A percentile compares a stretch with the other conserved stretches of the same genome.
Conservation (phyloP, 2,329 filamentous ascomycete species). For the Penicillium sp. region DNA sequence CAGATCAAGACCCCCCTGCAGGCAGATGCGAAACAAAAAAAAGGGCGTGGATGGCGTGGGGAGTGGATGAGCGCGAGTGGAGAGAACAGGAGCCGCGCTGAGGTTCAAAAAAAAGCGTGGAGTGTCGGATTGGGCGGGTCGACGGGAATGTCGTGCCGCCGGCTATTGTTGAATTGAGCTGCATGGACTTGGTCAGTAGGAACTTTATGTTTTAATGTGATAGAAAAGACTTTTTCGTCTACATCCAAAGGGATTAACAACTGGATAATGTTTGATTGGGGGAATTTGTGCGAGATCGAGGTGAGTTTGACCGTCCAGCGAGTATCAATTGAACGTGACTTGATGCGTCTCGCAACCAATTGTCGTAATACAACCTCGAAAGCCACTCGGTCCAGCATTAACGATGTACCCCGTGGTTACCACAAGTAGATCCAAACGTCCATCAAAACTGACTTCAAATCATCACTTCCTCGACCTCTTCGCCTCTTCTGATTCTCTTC, state of each 20-base stretch:
- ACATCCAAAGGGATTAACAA: no score
- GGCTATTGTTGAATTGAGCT: not conserved
- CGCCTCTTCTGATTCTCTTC: not conserved
- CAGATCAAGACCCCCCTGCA: constrained; percentile 22
- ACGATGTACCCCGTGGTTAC: not conserved
- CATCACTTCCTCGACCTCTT: not conserved
- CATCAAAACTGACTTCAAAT: not conserved
- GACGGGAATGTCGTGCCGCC: constrained; percentile 2
- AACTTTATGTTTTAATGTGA: no score
- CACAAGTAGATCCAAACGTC: not conserved
- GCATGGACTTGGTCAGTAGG: not conserved
- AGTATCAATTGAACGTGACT: no score
- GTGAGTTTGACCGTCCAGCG: no score
- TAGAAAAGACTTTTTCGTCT: no score
- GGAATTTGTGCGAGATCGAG: no score
- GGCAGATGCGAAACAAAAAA: constrained; percentile 1
- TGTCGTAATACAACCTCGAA: no score
- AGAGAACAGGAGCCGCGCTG: constrained; percentile 7
- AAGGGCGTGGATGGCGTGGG: not conserved
- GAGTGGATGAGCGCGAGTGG: constrained; percentile 10
- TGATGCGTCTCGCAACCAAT: no score
- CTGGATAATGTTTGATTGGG: no score
- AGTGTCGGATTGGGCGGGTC: constrained; percentile 1
- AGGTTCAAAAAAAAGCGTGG: constrained; percentile 11
- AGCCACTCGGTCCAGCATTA: no score